Evolutionary conservation across 768 basidiomycete species (phyloP), one percentile per base, ranked within the genome.

Genomic region (Albatrellus ellisii): DNA sequence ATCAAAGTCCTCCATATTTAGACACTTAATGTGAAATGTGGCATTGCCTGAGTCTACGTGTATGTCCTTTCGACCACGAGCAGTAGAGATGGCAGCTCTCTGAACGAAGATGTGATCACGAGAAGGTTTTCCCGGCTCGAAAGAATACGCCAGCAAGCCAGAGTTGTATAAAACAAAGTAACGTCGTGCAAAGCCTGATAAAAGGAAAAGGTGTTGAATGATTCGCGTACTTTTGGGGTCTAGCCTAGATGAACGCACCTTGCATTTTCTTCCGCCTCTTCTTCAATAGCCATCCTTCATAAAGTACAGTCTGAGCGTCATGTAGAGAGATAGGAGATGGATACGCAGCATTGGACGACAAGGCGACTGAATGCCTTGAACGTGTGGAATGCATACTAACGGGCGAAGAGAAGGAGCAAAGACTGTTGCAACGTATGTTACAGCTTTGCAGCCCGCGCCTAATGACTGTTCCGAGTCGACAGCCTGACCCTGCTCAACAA

Each of bases 261-360:
- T 89, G 87, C 80, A 88, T 79, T 64, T 75, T 85, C 69, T 85
- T 87, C 49, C 86, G 66, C 51, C 86, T 67, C 62, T 90, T 90
- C 65, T 89, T 89, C 46, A 89, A 66, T 4, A 88, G 62, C 84
- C 84, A 89, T 62, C 86, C 86, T 52, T 83, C 69, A 39, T 62
- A 67, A 4, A 81, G 48, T 38, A 75, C 54, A 24, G 51, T 52
- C 15, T 9, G 26, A 4, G 39, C 17, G 11, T 26, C 34, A 4
- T 22, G 41, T 21, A 33, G 17, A 24, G 39, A 26, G 14, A 26
- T 29, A n/a, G 18, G 9, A 4, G 14, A 29, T 1, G 32, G 25
- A 15, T 45, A 36, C 11, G 33, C 25, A 28, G 32, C 28, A 10
- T 36, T 41, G n/a, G n/a, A n/a, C 14, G 37, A 26, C 28, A 25